These are phyloP conservation scores for Populus tremula DNA, from an alignment of 345 rosid species.

Conservation along the genomic window DNA sequence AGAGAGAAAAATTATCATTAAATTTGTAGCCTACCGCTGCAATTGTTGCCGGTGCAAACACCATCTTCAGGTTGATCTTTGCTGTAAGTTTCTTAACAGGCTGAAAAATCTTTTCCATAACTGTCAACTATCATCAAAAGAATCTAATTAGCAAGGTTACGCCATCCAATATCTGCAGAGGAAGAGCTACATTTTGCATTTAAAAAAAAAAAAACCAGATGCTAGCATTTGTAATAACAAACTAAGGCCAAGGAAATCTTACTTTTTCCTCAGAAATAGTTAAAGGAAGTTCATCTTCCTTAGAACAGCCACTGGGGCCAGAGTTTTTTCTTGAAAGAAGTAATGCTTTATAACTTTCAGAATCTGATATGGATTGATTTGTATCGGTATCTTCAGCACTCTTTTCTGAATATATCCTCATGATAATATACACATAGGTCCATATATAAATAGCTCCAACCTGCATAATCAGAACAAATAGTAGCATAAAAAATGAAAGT, in stretches of 20 bases:
- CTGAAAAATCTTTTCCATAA: neutral
- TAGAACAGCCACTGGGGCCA: neutral
- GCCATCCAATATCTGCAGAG: neutral
- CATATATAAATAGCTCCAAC: conserved; percentile 39
- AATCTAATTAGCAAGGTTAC: neutral
- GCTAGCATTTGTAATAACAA: neutral
- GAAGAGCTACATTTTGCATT: too few species aligned
- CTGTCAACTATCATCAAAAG: neutral
- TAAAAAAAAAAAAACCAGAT: neutral
- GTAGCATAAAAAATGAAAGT: neutral
- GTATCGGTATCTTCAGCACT: neutral
- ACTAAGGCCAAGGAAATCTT: neutral
- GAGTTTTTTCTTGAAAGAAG: neutral
- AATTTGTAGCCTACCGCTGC: neutral
- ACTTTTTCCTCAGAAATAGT: neutral
- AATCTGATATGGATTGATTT: neutral
- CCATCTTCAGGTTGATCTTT: neutral
- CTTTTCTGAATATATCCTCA: conserved; percentile 17
- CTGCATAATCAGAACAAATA: conserved; percentile 9
- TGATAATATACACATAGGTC: conserved; percentile 38
- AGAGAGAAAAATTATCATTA: too few species aligned
- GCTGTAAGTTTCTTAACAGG: neutral
- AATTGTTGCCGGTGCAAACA: neutral
- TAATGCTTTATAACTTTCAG: neutral
- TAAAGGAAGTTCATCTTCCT: neutral